Conservation (phyloP, 1,284 basidiomycete species). For the Naganishia sp. region DNA sequence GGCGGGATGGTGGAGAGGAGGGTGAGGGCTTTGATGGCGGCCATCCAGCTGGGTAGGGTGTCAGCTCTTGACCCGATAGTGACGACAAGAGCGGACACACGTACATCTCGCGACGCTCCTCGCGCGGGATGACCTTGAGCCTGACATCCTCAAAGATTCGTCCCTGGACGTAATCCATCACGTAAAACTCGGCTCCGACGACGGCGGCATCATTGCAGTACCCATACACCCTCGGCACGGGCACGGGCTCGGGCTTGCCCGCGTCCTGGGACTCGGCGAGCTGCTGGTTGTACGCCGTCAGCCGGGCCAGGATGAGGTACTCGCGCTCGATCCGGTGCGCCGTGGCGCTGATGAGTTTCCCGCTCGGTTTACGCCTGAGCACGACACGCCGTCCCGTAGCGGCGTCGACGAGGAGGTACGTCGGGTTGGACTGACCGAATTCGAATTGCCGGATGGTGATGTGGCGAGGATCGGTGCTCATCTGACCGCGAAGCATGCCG, state of each 20-base stretch:
- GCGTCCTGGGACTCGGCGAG: conserved; percentile 15
- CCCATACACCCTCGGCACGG: conserved; percentile 80
- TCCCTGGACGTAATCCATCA: conserved; percentile 93
- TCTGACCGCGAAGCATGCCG: conserved; percentile 2
- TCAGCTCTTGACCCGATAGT: conserved; percentile 3
- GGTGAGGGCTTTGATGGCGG: conserved; percentile 72
- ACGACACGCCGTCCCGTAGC: conserved; percentile 69
- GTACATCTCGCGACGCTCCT: conserved; percentile 70
- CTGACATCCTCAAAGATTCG: conserved; percentile 79
- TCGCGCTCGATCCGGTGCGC: conserved; percentile 95
- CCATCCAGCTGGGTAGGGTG: conserved; percentile 64
- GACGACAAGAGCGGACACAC: conserved; percentile 37
- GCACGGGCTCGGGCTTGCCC: conserved; percentile 58
- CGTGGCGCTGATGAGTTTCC: conserved; percentile 77
- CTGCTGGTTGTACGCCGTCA: conserved; percentile 68
- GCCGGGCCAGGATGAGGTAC: conserved; percentile 73
- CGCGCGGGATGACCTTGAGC: conserved; percentile 65
- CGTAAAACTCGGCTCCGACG: conserved; percentile 87
- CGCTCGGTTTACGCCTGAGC: conserved; percentile 90
- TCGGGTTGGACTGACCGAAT: conserved; percentile 18
- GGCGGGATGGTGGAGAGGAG: conserved; percentile 73
- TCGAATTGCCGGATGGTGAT: conserved; percentile 15
- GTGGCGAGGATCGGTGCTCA: neutral
- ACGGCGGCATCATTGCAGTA: conserved; percentile 76
- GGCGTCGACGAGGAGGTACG: conserved; percentile 64